These are phyloP conservation scores for Butyriboletus loyo DNA, from an alignment of 768 basidiomycete species.

Conservation along the genomic window DNA sequence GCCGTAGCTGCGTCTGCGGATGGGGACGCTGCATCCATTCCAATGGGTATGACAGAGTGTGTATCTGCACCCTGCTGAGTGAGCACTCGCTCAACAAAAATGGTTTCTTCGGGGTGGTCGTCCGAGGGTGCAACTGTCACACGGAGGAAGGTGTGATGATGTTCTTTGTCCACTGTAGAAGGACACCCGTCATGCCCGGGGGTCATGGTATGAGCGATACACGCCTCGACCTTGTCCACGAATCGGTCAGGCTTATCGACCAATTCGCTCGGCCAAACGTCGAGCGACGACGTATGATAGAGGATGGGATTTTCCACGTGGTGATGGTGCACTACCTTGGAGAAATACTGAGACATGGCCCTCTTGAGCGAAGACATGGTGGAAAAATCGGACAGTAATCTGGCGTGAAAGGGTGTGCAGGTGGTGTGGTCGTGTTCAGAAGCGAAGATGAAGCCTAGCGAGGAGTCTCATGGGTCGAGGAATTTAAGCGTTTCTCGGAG, in stretches of 20 bases:
- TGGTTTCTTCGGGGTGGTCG: constrained; percentile 1
- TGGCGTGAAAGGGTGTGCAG: neutral
- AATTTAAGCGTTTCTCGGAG: neutral
- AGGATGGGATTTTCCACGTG: neutral
- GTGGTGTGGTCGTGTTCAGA: neutral
- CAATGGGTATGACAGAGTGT: constrained; percentile 10
- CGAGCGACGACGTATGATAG: constrained; percentile 8
- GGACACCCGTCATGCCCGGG: neutral
- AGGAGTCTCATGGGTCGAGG: neutral
- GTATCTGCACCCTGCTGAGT: neutral
- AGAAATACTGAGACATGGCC: constrained; percentile 3
- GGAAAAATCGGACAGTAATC: neutral
- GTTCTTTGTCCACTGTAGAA: neutral
- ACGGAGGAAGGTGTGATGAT: constrained; percentile 10
- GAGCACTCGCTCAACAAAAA: constrained; percentile 13
- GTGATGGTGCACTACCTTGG: constrained; percentile 7
- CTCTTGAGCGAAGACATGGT: constrained; percentile 1
- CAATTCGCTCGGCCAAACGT: constrained; percentile 8
- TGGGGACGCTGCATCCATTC: neutral
- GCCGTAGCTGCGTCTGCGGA: neutral
- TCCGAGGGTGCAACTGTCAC: constrained; percentile 2
- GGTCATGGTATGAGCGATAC: constrained; percentile 5
- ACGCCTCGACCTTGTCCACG: constrained; percentile 6
- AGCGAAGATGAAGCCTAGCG: no score
- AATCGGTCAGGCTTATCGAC: constrained; percentile 3